These are phyloP conservation scores for Penicillium ochrochloron DNA, from an alignment of 495 filamentous ascomycete species.

Conservation along the genomic window DNA sequence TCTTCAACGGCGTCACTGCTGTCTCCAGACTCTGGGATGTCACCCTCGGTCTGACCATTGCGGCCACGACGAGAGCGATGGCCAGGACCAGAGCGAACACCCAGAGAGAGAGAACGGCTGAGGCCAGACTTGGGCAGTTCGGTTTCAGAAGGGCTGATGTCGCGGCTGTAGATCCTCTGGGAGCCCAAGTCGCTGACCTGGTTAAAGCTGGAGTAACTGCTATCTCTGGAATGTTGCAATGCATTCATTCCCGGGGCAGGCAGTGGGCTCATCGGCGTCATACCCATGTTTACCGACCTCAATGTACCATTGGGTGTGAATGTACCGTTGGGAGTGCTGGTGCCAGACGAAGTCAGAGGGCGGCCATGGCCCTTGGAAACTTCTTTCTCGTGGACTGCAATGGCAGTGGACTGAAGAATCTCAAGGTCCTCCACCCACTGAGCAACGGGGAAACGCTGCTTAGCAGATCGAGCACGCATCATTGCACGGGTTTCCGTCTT, in stretches of 20 bases:
- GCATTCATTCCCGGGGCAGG: conserved; percentile 47
- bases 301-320: conserved; percentile 28
- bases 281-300: conserved; percentile 28
- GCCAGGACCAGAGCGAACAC: conserved; percentile 51
- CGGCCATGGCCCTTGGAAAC: conserved; percentile 40
- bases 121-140: conserved; percentile 45
- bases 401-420: conserved; percentile 60
- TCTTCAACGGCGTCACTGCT: conserved; percentile 39
- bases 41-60: conserved; percentile 32
- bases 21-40: conserved; percentile 18
- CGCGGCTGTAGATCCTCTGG: conserved; percentile 50
- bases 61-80: conserved; percentile 43
- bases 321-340: conserved; percentile 37
- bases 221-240: conserved; percentile 33
- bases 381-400: conserved; percentile 50
- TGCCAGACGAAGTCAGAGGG: conserved; percentile 41
- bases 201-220: conserved; percentile 40
- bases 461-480: conserved; percentile 75
- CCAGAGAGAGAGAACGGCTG: conserved; percentile 48
- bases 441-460: conserved; percentile 75
- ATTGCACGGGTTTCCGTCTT: conserved; percentile 60
- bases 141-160: conserved; percentile 40
- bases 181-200: conserved; percentile 51
- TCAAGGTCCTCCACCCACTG: conserved; percentile 70
- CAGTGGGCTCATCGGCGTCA: conserved; percentile 30